Evolutionary conservation across 2,329 filamentous ascomycete species (phyloP), one percentile per base, ranked within the genome.

Genomic region (Thermoascus crustaceus): DNA sequence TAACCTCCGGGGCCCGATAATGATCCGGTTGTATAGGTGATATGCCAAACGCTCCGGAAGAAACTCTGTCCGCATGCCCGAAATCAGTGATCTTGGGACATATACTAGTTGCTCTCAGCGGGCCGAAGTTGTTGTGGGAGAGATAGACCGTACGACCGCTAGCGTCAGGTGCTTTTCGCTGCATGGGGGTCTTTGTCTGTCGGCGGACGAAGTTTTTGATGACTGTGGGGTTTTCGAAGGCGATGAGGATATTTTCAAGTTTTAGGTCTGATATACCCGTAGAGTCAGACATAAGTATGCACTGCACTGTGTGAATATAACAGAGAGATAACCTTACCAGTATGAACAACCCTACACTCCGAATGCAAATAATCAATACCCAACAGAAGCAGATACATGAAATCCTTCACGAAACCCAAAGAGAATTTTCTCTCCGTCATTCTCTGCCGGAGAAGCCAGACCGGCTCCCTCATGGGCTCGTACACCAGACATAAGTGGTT

Each of bases 291-390:
- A 44, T 23, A n/a, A 17, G 4, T 20, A 39, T 19, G 44, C 38
- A 22, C 42, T 39, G 29, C 14, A 35, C n/a, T 44, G 41, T 30
- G 2, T 9, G 11, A 1, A 11, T n/a, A 30, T 39, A n/a, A 10
- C 3, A 25, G 4, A 33, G n/a, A 23, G 8, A 5, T 20, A 25
- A 17, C 34, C 44, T 29, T 41, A 56, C 61, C 58, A 9, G 58
- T 61, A 41, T 67, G 61, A 10, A 66, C 55, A 11, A 66, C 39
- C 17, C 44, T 48, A 38, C 60, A 65, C 21, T 60, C 51, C 1
- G 54, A 47, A 41, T 68, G 62, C 4, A 67, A 52, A 42, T 62
- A 66, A 25, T 67, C 55, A 2, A 68, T 53, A 2, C 56, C 57
- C 27, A 50, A 37, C 8, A 68, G 55, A 5, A 67, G 49, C 14